Conservation (phyloP, 371 early-diverging fungal species). For the Mucor saturninus region DNA sequence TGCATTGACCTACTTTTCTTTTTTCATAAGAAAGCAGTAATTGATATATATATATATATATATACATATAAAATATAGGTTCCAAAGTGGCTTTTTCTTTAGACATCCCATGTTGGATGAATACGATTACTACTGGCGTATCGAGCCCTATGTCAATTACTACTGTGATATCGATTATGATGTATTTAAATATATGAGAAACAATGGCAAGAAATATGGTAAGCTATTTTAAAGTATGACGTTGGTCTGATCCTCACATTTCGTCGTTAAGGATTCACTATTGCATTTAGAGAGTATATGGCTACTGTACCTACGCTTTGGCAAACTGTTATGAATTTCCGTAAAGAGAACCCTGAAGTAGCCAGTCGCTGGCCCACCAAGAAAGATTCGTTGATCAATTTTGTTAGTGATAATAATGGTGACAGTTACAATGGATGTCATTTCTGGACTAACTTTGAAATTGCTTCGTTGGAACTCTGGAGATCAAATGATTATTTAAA, state of each 20-base stretch:
- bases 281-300: slow-evolving; percentile 73
- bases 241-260: too few relatives aligned
- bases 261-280: slow-evolving; percentile 54
- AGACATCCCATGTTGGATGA: slow-evolving; percentile 78
- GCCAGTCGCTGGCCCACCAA: slow-evolving; percentile 36
- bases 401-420: slow-evolving; percentile 47
- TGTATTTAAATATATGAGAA: slow-evolving; percentile 27
- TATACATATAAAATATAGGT: slow-evolving; percentile 37
- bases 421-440: slow-evolving; percentile 69
- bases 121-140: slow-evolving; percentile 95
- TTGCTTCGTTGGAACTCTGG: slow-evolving; percentile 85
- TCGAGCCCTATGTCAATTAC: slow-evolving; percentile 93
- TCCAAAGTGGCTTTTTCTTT: slow-evolving; percentile 84
- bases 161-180: slow-evolving; percentile 79
- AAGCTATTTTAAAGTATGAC: neutral
- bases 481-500: slow-evolving; percentile 74
- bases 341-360: slow-evolving; percentile 44
- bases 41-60: neutral
- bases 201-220: slow-evolving; percentile 31
- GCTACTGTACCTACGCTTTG: slow-evolving; percentile 79
- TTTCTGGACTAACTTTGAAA: slow-evolving; percentile 77
- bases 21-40: neutral
- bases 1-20: neutral
- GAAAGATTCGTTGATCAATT: slow-evolving; percentile 45
- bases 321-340: slow-evolving; percentile 61